These are phyloP conservation scores for Oryza rufipogon DNA, from an alignment of 176 grass and related monocot species.

Conservation along the genomic window DNA sequence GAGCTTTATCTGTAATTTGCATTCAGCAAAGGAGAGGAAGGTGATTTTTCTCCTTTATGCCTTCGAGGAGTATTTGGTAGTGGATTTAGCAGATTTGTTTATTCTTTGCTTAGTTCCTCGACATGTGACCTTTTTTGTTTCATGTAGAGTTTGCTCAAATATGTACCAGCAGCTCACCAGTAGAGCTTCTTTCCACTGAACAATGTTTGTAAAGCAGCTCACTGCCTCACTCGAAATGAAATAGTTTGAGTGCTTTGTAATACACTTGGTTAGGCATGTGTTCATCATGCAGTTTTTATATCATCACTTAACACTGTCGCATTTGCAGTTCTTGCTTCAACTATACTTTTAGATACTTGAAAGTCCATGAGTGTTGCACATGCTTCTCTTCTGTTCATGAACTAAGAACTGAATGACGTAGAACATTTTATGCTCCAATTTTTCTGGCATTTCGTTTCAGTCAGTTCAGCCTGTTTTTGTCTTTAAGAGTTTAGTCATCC, in stretches of 20 bases:
- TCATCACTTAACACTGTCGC: constrained; percentile 28
- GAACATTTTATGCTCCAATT: constrained; percentile 1
- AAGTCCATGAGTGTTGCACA: constrained; percentile 15
- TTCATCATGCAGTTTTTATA: constrained; percentile 38
- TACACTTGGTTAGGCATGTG: constrained; percentile 35
- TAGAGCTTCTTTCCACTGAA: constrained; percentile 65
- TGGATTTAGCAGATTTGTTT: constrained; percentile 71
- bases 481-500: constrained; percentile 5
- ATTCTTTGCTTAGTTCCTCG: constrained; percentile 73
- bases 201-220: constrained; percentile 75
- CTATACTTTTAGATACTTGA: neutral
- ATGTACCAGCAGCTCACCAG: constrained; percentile 58
- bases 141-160: constrained; percentile 70
- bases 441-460: neutral
- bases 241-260: constrained; percentile 60
- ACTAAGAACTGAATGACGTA: constrained; percentile 3
- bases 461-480: constrained; percentile 13
- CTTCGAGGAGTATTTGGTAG: constrained; percentile 50
- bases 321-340: constrained; percentile 35
- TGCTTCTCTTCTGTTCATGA: constrained; percentile 9
- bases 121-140: constrained; percentile 62
- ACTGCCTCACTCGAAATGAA: constrained; percentile 42
- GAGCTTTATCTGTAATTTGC: constrained; percentile 53
- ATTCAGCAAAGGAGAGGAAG: constrained; percentile 41
- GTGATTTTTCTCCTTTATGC: constrained; percentile 51